A percentile compares a stretch with the other conserved stretches of the same genome.
These are phyloP conservation scores for Peniophora sp. DNA, from an alignment of 1,284 basidiomycete genomes.

Conservation along the genomic window DNA sequence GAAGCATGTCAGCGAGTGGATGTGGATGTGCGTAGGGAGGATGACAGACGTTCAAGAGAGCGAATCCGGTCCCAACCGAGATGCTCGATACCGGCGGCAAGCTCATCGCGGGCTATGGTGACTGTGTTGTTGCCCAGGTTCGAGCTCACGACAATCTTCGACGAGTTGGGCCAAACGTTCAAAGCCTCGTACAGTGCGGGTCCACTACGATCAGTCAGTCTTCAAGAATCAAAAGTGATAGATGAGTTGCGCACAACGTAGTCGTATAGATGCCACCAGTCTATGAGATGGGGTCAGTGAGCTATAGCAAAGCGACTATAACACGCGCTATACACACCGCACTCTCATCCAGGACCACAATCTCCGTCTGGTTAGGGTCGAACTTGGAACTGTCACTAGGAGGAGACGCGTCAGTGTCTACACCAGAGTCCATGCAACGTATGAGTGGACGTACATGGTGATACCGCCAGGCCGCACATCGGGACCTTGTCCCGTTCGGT, in stretches of 20 bases:
- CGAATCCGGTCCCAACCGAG: slow-evolving; percentile 23
- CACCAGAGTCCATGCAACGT: background rate
- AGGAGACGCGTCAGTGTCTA: background rate
- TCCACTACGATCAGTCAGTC: slow-evolving; percentile 14
- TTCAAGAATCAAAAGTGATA: background rate
- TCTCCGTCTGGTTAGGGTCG: slow-evolving; percentile 12
- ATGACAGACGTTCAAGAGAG: slow-evolving; percentile 20
- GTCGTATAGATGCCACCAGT: slow-evolving; percentile 25
- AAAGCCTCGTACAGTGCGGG: slow-evolving; percentile 24
- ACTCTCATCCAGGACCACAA: slow-evolving; percentile 17
- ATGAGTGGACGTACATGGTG: slow-evolving; percentile 17
- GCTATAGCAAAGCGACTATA: too few species aligned
- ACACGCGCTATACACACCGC: slow-evolving; percentile 12
- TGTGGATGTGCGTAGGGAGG: background rate
- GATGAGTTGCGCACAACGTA: slow-evolving; percentile 16
- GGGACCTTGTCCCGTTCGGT: slow-evolving; percentile 24
- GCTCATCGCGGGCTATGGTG: slow-evolving; percentile 21
- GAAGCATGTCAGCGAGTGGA: background rate
- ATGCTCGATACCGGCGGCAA: slow-evolving; percentile 21
- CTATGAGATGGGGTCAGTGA: slow-evolving; percentile 7
- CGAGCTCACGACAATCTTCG: slow-evolving; percentile 22
- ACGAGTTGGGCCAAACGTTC: slow-evolving; percentile 21
- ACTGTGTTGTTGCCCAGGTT: slow-evolving; percentile 29
- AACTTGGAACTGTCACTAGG: slow-evolving; percentile 24
- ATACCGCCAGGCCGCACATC: slow-evolving; percentile 27